Base-by-base conservation (phyloP, 1,284 basidiomycete genomes). In the Melanopsichium pennsylvanicum region DNA sequence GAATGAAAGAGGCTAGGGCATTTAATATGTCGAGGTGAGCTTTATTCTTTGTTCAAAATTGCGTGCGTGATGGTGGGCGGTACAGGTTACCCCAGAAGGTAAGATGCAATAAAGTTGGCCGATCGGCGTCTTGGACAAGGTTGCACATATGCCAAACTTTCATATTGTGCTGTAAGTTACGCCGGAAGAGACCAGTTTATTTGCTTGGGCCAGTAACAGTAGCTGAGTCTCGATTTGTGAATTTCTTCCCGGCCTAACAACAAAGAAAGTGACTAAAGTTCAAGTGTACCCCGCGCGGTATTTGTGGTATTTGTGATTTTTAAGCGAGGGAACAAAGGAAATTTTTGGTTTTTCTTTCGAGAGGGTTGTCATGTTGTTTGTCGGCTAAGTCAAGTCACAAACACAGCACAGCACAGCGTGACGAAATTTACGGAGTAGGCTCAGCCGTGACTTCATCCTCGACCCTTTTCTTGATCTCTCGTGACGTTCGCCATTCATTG, bases 371-470 rank as follows among this genome's bases (percentile, higher is more conserved):
- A 26, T 39, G 38, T 26, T 7, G 12, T 39, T 35, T 18, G 26
- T 36, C 32, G 38, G 38, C 25, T 13, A n/a, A 34, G n/a, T n/a
- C n/a, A n/a, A n/a, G n/a, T n/a, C n/a, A n/a, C n/a, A n/a, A n/a
- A n/a, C n/a, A n/a, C n/a, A n/a, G 15, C 21, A 36, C 22, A 27
- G 32, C 6, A 8, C 21, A 18, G 5, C 13, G 16, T n/a, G 22
- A 18, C 6, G 26, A 44, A 54, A 13, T 39, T n/a, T 44, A 31
- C 56, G 47, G 56, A 46, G 22, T 32, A 16, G 26, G 8, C 23
- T 42, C n/a, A 58, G 47, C 56, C 47, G 55, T 34, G 6, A n/a
- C 22, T 29, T 40, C 16, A 7, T 31, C 6, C 23, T 21, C 22
- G 6, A 4, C 15, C 26, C 36, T 31, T 27, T 45, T n/a, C n/a